A percentile compares a stretch with the other conserved stretches of the same genome.
Evolutionary conservation across 2,329 filamentous ascomycete species (phyloP).

Genomic region (Cladosporium cucumerinum): DNA sequence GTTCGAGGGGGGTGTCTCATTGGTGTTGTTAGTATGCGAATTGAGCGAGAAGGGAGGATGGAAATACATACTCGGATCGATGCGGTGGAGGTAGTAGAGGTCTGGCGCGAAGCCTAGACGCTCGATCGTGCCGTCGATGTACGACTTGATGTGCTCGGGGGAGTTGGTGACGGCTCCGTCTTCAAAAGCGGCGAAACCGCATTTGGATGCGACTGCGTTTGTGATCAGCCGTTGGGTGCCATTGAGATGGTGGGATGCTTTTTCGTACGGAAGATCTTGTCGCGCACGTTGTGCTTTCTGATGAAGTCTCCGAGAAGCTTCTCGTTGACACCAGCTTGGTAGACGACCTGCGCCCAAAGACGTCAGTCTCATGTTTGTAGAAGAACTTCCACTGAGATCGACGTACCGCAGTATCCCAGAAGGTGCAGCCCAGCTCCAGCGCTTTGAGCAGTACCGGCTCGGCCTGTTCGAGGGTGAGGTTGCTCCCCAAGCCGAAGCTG

Average conservation of each 20-base stretch:
- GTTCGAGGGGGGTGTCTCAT: slow-evolving; percentile 47
- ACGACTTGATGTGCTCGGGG: slow-evolving; percentile 45
- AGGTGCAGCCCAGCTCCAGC: slow-evolving; percentile 33
- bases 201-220: slow-evolving; percentile 47
- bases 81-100: slow-evolving; percentile 42
- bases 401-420: slow-evolving; percentile 28
- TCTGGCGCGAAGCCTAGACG: slow-evolving; percentile 47
- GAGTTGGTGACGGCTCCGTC: slow-evolving; percentile 42
- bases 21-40: background rate
- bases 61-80: slow-evolving; percentile 34
- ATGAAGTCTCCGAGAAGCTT: slow-evolving; percentile 52
- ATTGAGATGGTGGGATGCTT: background rate
- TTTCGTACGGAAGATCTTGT: slow-evolving; percentile 48
- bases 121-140: slow-evolving; percentile 51
- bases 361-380: background rate
- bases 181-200: slow-evolving; percentile 41
- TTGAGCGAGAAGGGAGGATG: background rate
- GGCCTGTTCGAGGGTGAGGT: slow-evolving; percentile 44
- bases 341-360: slow-evolving; percentile 39
- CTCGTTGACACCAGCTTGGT: slow-evolving; percentile 48
- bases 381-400: background rate
- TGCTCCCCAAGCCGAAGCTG: slow-evolving; percentile 43
- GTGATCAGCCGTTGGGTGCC: background rate
- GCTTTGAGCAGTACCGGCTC: slow-evolving; percentile 51
- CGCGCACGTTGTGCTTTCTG: slow-evolving; percentile 47